These are phyloP conservation scores for Rhizopogon vulgaris DNA, from an alignment of 768 basidiomycete species.

Conservation along the genomic window DNA sequence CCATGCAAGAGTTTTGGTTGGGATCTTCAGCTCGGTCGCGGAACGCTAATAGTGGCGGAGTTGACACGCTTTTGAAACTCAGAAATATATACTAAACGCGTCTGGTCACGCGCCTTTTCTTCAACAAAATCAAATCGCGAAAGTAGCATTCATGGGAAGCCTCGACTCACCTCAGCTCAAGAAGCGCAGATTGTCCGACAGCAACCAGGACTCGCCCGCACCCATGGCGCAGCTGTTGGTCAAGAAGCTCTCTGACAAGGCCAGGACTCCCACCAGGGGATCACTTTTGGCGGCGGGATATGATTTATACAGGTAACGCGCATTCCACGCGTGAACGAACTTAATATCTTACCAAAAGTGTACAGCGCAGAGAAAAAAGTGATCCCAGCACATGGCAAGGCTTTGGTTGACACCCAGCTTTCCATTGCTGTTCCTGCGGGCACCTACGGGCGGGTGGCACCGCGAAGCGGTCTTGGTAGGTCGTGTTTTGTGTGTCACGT, in stretches of 20 bases:
- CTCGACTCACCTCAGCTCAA: slow-evolving; percentile 38
- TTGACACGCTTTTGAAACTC: slow-evolving; percentile 33
- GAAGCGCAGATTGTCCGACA: slow-evolving; percentile 55
- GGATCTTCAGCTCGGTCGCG: background rate
- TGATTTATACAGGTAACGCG: slow-evolving; percentile 78
- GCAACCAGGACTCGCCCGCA: slow-evolving; percentile 23
- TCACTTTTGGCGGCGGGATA: slow-evolving; percentile 88
- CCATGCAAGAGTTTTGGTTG: slow-evolving; percentile 13
- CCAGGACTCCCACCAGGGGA: slow-evolving; percentile 80
- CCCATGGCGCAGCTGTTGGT: slow-evolving; percentile 60
- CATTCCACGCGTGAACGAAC: background rate
- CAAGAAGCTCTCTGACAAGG: slow-evolving; percentile 79
- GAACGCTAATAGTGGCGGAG: slow-evolving; percentile 22
- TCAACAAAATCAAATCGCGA: background rate
- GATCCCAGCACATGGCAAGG: slow-evolving; percentile 88
- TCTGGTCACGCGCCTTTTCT: slow-evolving; percentile 13
- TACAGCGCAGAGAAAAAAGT: slow-evolving; percentile 76
- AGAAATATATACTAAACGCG: slow-evolving; percentile 14
- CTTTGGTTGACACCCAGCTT: slow-evolving; percentile 84
- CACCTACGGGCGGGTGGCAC: slow-evolving; percentile 95
- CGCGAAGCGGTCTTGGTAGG: slow-evolving; percentile 90
- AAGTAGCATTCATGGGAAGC: slow-evolving; percentile 5
- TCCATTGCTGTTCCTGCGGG: slow-evolving; percentile 91
- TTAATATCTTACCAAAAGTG: slow-evolving; percentile 2
- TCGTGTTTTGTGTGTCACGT: slow-evolving; percentile 4